Base-by-base conservation (phyloP, 2,329 filamentous ascomycete species). In the Penicillium griseofulvum region DNA sequence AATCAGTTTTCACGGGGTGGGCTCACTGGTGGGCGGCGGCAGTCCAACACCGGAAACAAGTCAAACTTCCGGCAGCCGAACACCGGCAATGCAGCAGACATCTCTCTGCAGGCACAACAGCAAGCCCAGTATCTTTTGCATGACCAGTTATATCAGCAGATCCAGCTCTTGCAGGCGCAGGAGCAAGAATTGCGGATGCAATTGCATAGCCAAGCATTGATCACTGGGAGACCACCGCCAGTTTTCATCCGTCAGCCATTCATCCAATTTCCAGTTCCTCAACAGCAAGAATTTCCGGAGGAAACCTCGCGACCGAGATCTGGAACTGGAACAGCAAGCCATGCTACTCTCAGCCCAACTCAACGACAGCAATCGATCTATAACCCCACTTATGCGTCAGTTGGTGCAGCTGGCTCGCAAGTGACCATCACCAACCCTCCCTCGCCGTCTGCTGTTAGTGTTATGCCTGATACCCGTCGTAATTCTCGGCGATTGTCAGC, bases 21-120 rank as follows among this genome's bases (percentile, higher is more conserved):
- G 39, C 77, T 78, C 47, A 71, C 78, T 54, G 74, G 73, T 54
- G 74, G 73, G 56, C 77, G 84, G 57, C 78, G 84, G 64, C 77
- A 83, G 16, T 86, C 83, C 2, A 84, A 82, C 68, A 80, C 82
- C 31, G 78, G 80, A 5, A 78, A 78, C 51, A 71, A 74, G 54
- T 59, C 68, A 22, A 73, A 69, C 51, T 68, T 71, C 53, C 74
- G 75, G 33, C 70, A 74, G 59, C 56, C 68, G 16, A 75, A 73
- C 43, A 62, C 66, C 41, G 65, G 65, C 37, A 69, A 65, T 56
- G 63, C 71, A 17, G 67, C 71, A 16, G 76, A 76, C 41, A 60
- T 75, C 51, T 73, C 71, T 45, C 62, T 75, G 52, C 74, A 77
- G 49, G 76, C 76, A 16, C 74, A 65, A 19, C 63, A 77, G 52